Percentiles rank a stretch among this genome's conserved stretches.
Conservation (phyloP, 768 basidiomycete genomes). For the Russula ochroleuca region DNA sequence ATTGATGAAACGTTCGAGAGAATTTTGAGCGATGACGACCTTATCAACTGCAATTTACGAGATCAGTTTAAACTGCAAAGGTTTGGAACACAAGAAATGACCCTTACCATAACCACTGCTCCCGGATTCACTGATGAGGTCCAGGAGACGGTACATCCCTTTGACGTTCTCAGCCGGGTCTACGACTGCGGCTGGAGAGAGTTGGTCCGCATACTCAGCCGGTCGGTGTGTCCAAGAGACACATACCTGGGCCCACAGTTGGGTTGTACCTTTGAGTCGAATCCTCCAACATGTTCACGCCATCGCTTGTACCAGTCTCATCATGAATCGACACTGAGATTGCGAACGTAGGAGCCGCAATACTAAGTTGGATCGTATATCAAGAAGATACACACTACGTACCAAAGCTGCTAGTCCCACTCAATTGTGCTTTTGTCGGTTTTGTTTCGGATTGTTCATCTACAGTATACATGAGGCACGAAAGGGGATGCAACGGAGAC, state of each 20-base stretch:
- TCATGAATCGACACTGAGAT: background rate
- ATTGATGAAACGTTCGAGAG: slow-evolving; percentile 47
- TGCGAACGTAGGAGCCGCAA: background rate
- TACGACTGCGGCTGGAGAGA: too few relatives aligned
- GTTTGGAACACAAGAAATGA: background rate
- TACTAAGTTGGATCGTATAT: background rate
- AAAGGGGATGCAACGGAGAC: background rate
- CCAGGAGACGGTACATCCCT: slow-evolving; percentile 50
- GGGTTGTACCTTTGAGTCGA: background rate
- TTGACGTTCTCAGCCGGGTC: slow-evolving; percentile 31
- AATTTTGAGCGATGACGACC: slow-evolving; percentile 53
- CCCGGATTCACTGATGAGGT: slow-evolving; percentile 48
- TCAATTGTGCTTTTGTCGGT: background rate
- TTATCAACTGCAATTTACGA: slow-evolving; percentile 46
- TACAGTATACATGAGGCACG: background rate
- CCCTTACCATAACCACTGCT: slow-evolving; percentile 48
- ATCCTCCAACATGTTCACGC: background rate
- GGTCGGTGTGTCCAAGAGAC: background rate
- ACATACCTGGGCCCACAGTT: background rate
- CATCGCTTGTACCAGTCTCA: background rate
- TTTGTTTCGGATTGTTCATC: background rate
- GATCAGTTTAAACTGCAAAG: background rate
- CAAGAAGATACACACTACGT: background rate
- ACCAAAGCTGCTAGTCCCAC: background rate
- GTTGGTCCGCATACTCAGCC: background rate